These are phyloP conservation scores for Diaporthe vexans DNA, from an alignment of 2,329 filamentous ascomycete genomes.

Conservation along the genomic window DNA sequence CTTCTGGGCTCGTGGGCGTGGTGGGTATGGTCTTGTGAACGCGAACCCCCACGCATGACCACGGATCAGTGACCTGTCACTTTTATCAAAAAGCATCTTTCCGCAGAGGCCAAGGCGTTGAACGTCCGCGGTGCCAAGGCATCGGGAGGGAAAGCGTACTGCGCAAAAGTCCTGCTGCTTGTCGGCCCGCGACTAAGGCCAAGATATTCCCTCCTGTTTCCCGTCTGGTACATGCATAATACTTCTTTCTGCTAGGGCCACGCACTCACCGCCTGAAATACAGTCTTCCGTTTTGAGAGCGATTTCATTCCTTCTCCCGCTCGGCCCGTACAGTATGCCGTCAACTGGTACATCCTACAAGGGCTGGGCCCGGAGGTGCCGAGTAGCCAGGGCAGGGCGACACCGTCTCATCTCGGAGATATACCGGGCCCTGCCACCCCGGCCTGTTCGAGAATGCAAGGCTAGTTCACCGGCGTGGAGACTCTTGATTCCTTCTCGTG, in stretches of 20 bases:
- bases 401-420: slow-evolving; percentile 21
- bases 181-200: background rate
- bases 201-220: background rate
- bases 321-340: background rate
- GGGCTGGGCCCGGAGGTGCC: slow-evolving; percentile 16
- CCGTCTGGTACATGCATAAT: background rate
- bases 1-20: background rate
- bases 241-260: background rate
- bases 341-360: background rate
- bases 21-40: background rate
- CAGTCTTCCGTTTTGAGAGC: background rate
- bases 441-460: slow-evolving; percentile 30
- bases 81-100: slow-evolving; percentile 11
- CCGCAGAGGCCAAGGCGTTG: slow-evolving; percentile 8
- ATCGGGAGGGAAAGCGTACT: background rate
- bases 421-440: background rate
- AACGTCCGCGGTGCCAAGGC: background rate
- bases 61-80: slow-evolving; percentile 22
- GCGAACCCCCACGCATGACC: slow-evolving; percentile 27
- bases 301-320: background rate
- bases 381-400: background rate
- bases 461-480: slow-evolving; percentile 35
- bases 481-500: slow-evolving; percentile 18
- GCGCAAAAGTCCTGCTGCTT: no score
- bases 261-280: slow-evolving; percentile 14